These are phyloP conservation scores for Exophiala spinifera DNA, from an alignment of 2,329 filamentous ascomycete genomes.

Conservation along the genomic window DNA sequence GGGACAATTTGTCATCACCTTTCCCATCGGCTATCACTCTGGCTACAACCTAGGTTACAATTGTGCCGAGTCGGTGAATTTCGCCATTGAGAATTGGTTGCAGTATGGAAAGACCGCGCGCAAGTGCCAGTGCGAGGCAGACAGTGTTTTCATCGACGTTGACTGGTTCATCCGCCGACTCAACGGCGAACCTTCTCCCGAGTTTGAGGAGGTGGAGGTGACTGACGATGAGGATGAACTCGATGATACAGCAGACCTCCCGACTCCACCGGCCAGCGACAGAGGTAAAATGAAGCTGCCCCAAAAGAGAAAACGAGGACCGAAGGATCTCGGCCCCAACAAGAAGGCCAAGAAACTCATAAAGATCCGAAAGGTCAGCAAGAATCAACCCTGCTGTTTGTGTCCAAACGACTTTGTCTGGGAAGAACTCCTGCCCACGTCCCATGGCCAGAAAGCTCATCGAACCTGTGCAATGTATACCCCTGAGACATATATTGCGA, in stretches of 20 bases:
- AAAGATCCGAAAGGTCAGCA: constrained; percentile 64
- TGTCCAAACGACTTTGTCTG: constrained; percentile 87
- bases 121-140: constrained; percentile 93
- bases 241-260: constrained; percentile 65
- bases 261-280: constrained; percentile 74
- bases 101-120: constrained; percentile 94
- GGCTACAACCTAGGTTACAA: constrained; percentile 98
- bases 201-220: constrained; percentile 45
- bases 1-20: constrained; percentile 97
- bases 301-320: constrained; percentile 67
- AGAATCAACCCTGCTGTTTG: constrained; percentile 67
- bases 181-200: constrained; percentile 69
- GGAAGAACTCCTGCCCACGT: constrained; percentile 78
- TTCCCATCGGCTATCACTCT: constrained; percentile 97
- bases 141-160: constrained; percentile 98
- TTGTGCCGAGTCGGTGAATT: constrained; percentile 97
- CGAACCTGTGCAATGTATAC: constrained; percentile 86
- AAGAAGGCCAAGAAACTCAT: constrained; percentile 71
- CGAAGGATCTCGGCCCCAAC: constrained; percentile 37
- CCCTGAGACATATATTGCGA: constrained; percentile 83
- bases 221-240: constrained; percentile 65
- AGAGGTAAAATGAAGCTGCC: constrained; percentile 57
- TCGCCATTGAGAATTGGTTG: constrained; percentile 91
- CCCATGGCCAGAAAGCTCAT: constrained; percentile 83
- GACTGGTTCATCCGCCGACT: constrained; percentile 93